Evolutionary conservation across 768 basidiomycete genomes (phyloP).

Genomic region (Krasilnikovozyma curviuscula): DNA sequence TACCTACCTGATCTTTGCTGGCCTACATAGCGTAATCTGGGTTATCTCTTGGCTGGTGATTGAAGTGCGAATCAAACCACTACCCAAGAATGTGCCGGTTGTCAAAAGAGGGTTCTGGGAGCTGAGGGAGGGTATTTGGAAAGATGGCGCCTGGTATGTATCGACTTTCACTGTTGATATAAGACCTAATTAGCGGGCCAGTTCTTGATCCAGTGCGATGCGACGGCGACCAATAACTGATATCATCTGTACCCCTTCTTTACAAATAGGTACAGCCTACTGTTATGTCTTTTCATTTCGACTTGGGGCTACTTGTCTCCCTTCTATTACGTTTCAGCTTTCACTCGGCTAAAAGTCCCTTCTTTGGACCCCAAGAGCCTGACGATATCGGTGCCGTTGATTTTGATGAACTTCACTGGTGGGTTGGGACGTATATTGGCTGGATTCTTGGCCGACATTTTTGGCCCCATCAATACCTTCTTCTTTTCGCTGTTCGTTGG

Average conservation of each 20-base stretch:
- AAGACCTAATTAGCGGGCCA: no score
- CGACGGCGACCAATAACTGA: no score
- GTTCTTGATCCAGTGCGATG: no score
- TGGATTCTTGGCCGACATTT: background rate
- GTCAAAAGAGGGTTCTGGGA: no score
- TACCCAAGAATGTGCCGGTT: background rate
- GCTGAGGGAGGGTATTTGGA: no score
- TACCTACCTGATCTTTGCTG: slow-evolving; percentile 1
- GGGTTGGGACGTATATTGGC: background rate
- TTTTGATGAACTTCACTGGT: slow-evolving; percentile 3
- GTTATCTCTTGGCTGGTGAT: no score
- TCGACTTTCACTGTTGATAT: no score
- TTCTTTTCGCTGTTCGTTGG: background rate
- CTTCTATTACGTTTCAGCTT: slow-evolving; percentile 2
- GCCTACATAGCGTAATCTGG: background rate
- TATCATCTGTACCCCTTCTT: no score
- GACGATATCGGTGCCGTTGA: background rate
- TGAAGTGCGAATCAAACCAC: background rate
- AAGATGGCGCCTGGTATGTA: no score
- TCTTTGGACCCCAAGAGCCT: background rate
- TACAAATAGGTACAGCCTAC: slow-evolving; percentile 1
- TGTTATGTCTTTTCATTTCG: background rate
- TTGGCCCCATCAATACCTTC: slow-evolving; percentile 2
- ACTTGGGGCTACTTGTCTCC: slow-evolving; percentile 1
- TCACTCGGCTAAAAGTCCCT: background rate